phyloP scores from a whole-genome alignment of 768 basidiomycete genomes.

The Russula ochroleuca region DNA sequence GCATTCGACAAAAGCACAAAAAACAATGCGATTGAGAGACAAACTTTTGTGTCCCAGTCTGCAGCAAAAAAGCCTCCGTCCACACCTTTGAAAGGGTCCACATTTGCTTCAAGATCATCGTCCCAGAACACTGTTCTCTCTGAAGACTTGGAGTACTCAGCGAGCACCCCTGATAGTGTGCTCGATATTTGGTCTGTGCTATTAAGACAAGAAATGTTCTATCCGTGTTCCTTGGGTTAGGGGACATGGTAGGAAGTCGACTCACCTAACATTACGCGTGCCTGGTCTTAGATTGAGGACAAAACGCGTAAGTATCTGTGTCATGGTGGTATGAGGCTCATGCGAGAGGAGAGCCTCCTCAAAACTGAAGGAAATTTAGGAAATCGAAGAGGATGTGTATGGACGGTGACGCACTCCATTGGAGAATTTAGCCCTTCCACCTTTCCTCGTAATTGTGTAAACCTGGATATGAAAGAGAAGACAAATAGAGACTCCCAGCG shows the following conservation, averaged over 20 bases:
- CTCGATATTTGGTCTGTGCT: slow-evolving; percentile 81
- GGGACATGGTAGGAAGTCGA: slow-evolving; percentile 36
- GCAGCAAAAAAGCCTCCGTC: slow-evolving; percentile 74
- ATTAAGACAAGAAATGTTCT: slow-evolving; percentile 35
- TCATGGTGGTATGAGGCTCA: slow-evolving; percentile 69
- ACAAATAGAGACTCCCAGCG: slow-evolving; percentile 87
- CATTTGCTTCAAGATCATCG: slow-evolving; percentile 58
- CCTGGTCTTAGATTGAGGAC: slow-evolving; percentile 79
- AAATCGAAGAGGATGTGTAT: slow-evolving; percentile 25
- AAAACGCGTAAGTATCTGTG: slow-evolving; percentile 68
- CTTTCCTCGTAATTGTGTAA: slow-evolving; percentile 69
- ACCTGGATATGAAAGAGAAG: slow-evolving; percentile 80
- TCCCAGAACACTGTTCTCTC: slow-evolving; percentile 82
- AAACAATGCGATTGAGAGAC: slow-evolving; percentile 33
- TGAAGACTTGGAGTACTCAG: slow-evolving; percentile 66
- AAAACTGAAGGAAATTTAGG: slow-evolving; percentile 45
- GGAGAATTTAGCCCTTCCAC: slow-evolving; percentile 75
- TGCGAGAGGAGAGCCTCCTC: slow-evolving; percentile 72
- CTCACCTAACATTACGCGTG: slow-evolving; percentile 87
- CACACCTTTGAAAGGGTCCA: slow-evolving; percentile 65
- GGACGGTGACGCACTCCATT: slow-evolving; percentile 65
- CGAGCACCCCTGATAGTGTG: slow-evolving; percentile 63
- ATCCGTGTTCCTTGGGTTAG: slow-evolving; percentile 35
- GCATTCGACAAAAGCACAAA: slow-evolving; percentile 28
- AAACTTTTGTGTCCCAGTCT: slow-evolving; percentile 79